Evolutionary conservation across 768 basidiomycete species (phyloP).

Genomic region (Boletales sp.): DNA sequence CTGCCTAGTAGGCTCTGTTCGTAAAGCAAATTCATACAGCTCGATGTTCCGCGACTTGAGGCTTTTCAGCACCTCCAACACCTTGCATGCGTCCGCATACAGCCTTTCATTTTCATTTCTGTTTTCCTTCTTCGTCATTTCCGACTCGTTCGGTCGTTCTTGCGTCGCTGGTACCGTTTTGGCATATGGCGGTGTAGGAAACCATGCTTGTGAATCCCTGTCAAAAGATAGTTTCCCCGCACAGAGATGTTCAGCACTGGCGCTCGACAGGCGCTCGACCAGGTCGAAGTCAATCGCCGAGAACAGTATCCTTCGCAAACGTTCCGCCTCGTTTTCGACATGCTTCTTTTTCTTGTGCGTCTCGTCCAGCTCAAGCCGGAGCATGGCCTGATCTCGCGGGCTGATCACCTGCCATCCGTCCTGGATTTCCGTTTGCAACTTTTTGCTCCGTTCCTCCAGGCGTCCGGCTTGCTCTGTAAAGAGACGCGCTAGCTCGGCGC

Average conservation of each 20-base stretch:
- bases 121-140: background rate
- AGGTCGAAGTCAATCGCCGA: background rate
- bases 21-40: background rate
- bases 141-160: background rate
- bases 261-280: background rate
- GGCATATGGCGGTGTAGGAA: background rate
- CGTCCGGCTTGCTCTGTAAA: slow-evolving; percentile 43
- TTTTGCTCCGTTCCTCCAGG: slow-evolving; percentile 29
- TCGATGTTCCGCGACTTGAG: background rate
- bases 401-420: no score
- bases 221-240: no score
- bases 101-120: background rate
- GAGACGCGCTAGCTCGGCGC: slow-evolving; percentile 47
- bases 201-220: background rate
- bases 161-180: background rate
- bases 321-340: background rate
- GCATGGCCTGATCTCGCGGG: background rate
- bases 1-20: no score
- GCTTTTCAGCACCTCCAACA: background rate
- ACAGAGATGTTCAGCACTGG: no score
- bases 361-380: background rate
- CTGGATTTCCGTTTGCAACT: no score
- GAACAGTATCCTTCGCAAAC: background rate
- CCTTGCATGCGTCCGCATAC: background rate
- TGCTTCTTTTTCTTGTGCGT: background rate